These are phyloP conservation scores for Rhizopogon rudus DNA, from an alignment of 768 basidiomycete genomes.

Conservation along the genomic window DNA sequence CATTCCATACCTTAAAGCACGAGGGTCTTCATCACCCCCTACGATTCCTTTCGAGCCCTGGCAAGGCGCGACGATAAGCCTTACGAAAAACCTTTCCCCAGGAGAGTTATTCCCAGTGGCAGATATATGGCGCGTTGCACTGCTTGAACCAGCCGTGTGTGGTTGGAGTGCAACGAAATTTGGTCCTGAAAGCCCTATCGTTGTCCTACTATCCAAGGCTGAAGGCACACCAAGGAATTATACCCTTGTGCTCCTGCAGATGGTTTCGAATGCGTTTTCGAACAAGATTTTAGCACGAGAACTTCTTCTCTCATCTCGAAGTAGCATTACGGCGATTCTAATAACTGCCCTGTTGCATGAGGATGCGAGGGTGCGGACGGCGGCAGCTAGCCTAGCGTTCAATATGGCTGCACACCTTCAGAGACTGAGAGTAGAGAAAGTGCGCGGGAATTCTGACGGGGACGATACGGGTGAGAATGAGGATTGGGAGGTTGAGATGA, in stretches of 20 bases:
- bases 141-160: slow-evolving; percentile 58
- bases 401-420: slow-evolving; percentile 68
- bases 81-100: slow-evolving; percentile 42
- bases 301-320: slow-evolving; percentile 32
- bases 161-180: slow-evolving; percentile 39
- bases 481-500: slow-evolving; percentile 85
- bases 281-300: slow-evolving; percentile 32
- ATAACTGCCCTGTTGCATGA: slow-evolving; percentile 64
- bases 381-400: slow-evolving; percentile 80
- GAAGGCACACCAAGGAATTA: slow-evolving; percentile 43
- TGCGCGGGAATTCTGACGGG: slow-evolving; percentile 25
- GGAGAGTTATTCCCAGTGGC: slow-evolving; percentile 72
- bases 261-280: slow-evolving; percentile 66
- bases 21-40: slow-evolving; percentile 36
- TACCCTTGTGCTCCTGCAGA: slow-evolving; percentile 59
- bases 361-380: slow-evolving; percentile 65
- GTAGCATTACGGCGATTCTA: slow-evolving; percentile 46
- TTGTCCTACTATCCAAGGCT: slow-evolving; percentile 42
- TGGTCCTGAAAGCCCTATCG: slow-evolving; percentile 36
- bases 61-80: slow-evolving; percentile 39
- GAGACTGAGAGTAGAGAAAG: slow-evolving; percentile 45
- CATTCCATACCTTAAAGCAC: slow-evolving; percentile 60
- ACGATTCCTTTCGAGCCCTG: slow-evolving; percentile 41
- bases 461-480: slow-evolving; percentile 50
- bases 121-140: slow-evolving; percentile 77